phyloP scores from a whole-genome alignment of 202 grass and related monocot species.

The Bolboschoenoplectus hybrid region DNA sequence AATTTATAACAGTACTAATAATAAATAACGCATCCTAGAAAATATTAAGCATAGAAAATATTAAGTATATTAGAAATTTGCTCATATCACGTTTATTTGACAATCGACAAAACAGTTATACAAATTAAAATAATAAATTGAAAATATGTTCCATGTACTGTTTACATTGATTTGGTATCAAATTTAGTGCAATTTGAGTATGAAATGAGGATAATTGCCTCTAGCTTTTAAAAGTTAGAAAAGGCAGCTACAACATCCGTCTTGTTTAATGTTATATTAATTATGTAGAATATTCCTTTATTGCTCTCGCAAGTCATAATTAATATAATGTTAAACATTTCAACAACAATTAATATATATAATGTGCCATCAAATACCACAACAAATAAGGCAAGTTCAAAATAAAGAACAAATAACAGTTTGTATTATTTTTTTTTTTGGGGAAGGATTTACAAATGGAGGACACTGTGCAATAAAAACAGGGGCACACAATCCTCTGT shows the following conservation, averaged over 20 bases:
- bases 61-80: background rate
- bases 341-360: background rate
- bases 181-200: too few species aligned
- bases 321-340: background rate
- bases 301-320: background rate
- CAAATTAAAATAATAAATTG: too few species aligned
- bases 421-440: background rate
- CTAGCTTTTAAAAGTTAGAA: too few species aligned
- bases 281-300: background rate
- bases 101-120: background rate
- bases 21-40: background rate
- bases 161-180: too few species aligned
- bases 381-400: background rate
- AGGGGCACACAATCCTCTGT: background rate
- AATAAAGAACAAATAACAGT: background rate
- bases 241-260: background rate
- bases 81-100: background rate
- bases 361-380: background rate
- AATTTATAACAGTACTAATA: background rate
- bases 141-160: too few species aligned
- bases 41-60: background rate
- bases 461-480: background rate
- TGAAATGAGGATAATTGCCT: too few species aligned
- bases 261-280: too few species aligned
- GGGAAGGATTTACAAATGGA: background rate